Base-by-base conservation (phyloP, 2,329 filamentous ascomycete genomes). In the Arthrobotrys conoides region DNA sequence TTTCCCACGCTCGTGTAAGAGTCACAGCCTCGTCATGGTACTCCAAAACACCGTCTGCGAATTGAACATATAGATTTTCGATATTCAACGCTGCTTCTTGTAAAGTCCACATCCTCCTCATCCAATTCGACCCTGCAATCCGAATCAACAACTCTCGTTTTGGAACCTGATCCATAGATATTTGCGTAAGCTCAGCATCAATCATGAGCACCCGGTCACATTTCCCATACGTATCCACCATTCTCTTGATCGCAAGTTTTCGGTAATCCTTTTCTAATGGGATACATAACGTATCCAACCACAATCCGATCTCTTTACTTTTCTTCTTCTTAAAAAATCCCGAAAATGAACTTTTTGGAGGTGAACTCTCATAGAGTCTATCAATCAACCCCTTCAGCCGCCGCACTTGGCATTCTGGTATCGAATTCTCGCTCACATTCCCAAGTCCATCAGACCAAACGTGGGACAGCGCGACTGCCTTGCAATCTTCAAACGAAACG, bases 381-480 rank as follows among this genome's bases (percentile, higher is more conserved):
- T 75, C 61, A 3, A 66, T 67, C 14, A 80, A 69, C 2, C 61
- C 46, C 36, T 80, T 70, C 4, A 79, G 65, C 30, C 68, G 55
- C 36, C 44, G 53, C 6, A 81, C 64, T 55, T 81, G 80, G 36
- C 80, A 81, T n/a, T 57, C 41, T 5, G 80, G 78, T 38, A 81
- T 76, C 30, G 72, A 75, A 59, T 80, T 80, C n/a, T 41, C 59
- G 9, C 20, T 30, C 12, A 72, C 73, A 24, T 80, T 81, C 14
- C 80, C 80, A 20, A 81, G 59, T 14, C 80, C 80, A n/a, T 81
- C 77, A 5, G 80, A 76, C 80, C 80, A 81, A 16, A 80, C 80
- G 38, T 81, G 80, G 14, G 80, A 81, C 20, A 81, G 49, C 18
- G 80, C 80, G 36, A 81, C 61, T 10, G 71, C 27, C 44, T 64